Base-by-base conservation (phyloP, 2,329 filamentous ascomycete species). In the Claviceps purpurea region DNA sequence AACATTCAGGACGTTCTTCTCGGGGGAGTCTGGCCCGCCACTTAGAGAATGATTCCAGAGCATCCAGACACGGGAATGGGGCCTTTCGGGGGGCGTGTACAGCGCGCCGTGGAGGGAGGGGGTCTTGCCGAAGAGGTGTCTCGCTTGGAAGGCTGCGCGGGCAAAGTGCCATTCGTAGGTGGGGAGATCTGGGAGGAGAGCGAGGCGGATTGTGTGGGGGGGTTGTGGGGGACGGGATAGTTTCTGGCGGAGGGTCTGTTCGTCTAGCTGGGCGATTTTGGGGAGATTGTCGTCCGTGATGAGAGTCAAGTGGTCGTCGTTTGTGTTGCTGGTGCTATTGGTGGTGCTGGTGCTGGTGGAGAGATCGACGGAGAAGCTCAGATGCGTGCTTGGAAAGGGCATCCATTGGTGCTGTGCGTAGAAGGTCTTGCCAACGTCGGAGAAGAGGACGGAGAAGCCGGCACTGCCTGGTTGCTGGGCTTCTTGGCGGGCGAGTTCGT, bases 361-460 rank as follows among this genome's bases (percentile, higher is more conserved):
- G 5, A 58, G 49, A 16, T 38, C 43, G 18, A 61, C 61, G 3
- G 65, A 68, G 52, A 94, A 77, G 37, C 77, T 73, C 44, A 94
- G 73, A 64, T 95, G 89, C 1, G 77, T 73, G 54, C 87, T 91
- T 20, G 78, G 73, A 60, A 85, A 90, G 0, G 82, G 75, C 48
- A 80, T 75, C 90, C 90, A 96, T 46, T 89, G 89, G 56, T 81
- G 75, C 37, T 73, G 74, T 3, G 84, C 78, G 68, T 96, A 96
- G 68, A 89, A 96, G 41, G 72, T 71, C 72, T 88, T 85, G 20
- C 90, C 88, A 57, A 94, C 89, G 61, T 94, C 88, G 8, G 89
- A 95, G 67, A 83, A 95, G 8, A 96, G 73, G 7, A 94, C 78
- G 0, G 87, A 90, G 66, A 91, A 93, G 14, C 67, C 56, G 64